Evolutionary conservation across 2,329 filamentous ascomycete genomes (phyloP).

Genomic region (Verticillium longisporum): DNA sequence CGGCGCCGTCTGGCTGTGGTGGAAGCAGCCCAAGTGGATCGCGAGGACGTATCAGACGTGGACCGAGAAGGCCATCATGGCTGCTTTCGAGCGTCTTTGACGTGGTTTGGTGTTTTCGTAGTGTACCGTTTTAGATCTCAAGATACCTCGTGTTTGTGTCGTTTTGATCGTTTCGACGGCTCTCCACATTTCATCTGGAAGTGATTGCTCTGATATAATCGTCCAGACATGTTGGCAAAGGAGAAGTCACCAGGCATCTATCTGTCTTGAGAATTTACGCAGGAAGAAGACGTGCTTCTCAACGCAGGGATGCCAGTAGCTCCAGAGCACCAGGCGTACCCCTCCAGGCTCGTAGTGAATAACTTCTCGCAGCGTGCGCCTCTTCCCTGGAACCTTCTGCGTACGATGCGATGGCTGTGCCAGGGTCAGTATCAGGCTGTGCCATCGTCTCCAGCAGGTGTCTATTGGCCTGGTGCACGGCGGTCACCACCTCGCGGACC

Average conservation of each 20-base stretch:
- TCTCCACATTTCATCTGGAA: neutral
- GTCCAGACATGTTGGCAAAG: too few species aligned
- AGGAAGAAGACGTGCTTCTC: neutral
- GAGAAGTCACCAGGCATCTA: too few species aligned
- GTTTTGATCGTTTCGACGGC: neutral
- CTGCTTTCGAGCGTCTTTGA: neutral
- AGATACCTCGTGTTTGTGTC: neutral
- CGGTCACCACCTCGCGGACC: neutral
- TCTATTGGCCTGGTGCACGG: neutral
- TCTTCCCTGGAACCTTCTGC: neutral
- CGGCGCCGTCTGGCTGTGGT: constrained; percentile 9
- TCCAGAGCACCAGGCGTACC: neutral
- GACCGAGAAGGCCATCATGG: neutral
- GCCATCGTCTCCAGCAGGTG: neutral
- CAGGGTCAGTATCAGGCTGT: neutral
- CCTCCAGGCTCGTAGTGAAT: neutral
- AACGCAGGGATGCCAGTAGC: neutral
- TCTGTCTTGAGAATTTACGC: too few species aligned
- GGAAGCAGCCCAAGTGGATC: constrained; percentile 9
- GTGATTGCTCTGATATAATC: too few species aligned
- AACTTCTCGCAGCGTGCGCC: neutral
- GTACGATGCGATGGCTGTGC: neutral
- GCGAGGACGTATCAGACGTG: neutral
- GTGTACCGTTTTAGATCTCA: neutral
- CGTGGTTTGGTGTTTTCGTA: neutral